Percentiles rank a stretch among this genome's conserved stretches.
Conservation (phyloP, 495 filamentous ascomycete genomes). For the Penicillium herquei region DNA sequence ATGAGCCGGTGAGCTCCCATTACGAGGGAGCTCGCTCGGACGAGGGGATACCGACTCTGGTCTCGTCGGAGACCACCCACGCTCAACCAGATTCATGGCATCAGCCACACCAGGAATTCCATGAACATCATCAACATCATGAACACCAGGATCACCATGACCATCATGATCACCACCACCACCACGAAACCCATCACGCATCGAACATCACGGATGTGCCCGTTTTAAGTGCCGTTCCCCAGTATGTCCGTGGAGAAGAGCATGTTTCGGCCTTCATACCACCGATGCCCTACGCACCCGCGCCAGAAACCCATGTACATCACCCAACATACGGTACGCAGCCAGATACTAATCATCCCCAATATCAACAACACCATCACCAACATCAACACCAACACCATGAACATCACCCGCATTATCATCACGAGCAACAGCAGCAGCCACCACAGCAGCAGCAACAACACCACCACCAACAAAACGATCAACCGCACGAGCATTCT, state of each 20-base stretch:
- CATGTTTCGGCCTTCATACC: conserved; percentile 37
- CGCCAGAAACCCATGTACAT: conserved; percentile 9
- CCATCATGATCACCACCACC: conserved; percentile 1
- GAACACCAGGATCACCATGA: not conserved
- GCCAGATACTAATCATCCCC: conserved; percentile 6
- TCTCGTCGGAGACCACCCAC: not conserved
- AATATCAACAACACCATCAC: not conserved
- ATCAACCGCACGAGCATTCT: not conserved
- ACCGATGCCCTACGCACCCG: conserved; percentile 13
- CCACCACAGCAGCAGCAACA: not conserved
- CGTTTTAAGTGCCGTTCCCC: conserved; percentile 39
- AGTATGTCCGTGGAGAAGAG: conserved; percentile 48
- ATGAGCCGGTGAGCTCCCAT: conserved; percentile 1
- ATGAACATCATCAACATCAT: not conserved
- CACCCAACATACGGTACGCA: conserved; percentile 9
- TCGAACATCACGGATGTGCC: conserved; percentile 5
- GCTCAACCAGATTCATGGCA: not conserved
- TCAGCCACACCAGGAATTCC: not conserved
- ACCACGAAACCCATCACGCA: not conserved
- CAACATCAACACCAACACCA: not conserved
- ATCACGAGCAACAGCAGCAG: not conserved
- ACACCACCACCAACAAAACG: conserved; percentile 3
- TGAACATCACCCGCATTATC: conserved; percentile 1
- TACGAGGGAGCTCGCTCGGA: conserved; percentile 5
- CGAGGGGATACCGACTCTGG: conserved; percentile 5